Evolutionary conservation across 768 basidiomycete species (phyloP).

Genomic region (Phylloporus sp.): DNA sequence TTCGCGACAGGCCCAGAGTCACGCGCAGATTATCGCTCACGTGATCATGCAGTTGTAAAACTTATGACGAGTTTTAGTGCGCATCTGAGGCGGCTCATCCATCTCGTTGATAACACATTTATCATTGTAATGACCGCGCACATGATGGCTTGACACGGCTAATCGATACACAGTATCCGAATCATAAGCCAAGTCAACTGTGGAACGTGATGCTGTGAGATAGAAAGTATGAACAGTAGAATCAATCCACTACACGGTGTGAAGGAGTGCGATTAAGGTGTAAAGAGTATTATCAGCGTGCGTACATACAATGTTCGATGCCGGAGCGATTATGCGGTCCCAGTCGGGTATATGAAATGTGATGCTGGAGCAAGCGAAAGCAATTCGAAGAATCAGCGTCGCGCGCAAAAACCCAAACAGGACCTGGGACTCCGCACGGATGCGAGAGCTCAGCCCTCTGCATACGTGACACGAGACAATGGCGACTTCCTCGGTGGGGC

Average conservation of each 20-base stretch:
- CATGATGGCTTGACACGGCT: conserved; percentile 3
- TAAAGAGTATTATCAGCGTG: neutral
- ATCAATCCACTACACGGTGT: conserved; percentile 22
- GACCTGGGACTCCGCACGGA: neutral
- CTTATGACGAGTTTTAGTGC: too few relatives aligned
- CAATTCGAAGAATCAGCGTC: neutral
- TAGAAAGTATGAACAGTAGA: conserved; percentile 20
- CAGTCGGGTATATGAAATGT: neutral
- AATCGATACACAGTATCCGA: conserved; percentile 32
- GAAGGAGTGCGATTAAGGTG: conserved; percentile 9
- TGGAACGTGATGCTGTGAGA: neutral
- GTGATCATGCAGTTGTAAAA: too few relatives aligned
- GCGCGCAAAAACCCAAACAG: neutral
- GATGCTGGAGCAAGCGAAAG: neutral
- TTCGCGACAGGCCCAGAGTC: too few relatives aligned
- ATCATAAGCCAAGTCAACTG: conserved; percentile 3
- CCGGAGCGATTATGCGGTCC: neutral
- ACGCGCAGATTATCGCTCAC: too few relatives aligned
- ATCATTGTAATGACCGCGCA: neutral
- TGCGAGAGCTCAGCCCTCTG: conserved; percentile 19
- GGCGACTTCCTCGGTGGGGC: conserved; percentile 23
- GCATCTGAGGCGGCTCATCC: too few relatives aligned
- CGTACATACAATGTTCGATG: neutral
- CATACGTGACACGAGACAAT: conserved; percentile 18
- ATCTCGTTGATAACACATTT: too few relatives aligned